These are phyloP conservation scores for Suhomyces pyralidae DNA, from an alignment of 805 yeast species.

Conservation along the genomic window DNA sequence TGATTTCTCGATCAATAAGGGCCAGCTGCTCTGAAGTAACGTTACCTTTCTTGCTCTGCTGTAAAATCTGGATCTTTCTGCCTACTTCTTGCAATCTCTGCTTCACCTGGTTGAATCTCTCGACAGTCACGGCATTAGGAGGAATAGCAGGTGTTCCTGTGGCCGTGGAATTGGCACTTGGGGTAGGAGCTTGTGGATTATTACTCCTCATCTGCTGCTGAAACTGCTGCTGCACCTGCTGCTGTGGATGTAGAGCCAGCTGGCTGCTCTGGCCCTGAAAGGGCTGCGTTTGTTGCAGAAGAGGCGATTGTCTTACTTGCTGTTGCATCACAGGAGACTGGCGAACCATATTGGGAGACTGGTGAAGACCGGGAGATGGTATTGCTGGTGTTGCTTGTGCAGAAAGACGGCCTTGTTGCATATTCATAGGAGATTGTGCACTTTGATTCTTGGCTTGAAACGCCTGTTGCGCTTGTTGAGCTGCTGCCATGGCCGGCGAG, in stretches of 20 bases:
- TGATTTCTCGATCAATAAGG: constrained; percentile 47
- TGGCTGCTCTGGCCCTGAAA: background rate
- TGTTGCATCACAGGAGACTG: constrained; percentile 5
- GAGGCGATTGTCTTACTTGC: constrained; percentile 10
- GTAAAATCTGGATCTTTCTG: constrained; percentile 48
- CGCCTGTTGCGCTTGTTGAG: constrained; percentile 1
- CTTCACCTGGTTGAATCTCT: constrained; percentile 43
- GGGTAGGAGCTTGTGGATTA: background rate
- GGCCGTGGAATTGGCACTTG: constrained; percentile 2
- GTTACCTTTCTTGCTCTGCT: constrained; percentile 43
- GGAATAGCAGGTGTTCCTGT: constrained; percentile 10
- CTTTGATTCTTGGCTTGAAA: constrained; percentile 5
- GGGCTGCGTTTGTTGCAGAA: constrained; percentile 1
- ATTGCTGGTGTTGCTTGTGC: constrained; percentile 10
- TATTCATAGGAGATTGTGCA: constrained; percentile 6
- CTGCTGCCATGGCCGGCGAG: background rate
- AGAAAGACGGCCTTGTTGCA: constrained; percentile 9
- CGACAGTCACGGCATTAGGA: constrained; percentile 29
- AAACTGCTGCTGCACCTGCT: constrained; percentile 7
- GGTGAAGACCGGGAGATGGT: constrained; percentile 9
- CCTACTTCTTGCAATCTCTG: constrained; percentile 48
- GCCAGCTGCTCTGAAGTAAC: constrained; percentile 45
- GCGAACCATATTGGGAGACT: constrained; percentile 9
- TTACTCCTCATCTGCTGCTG: constrained; percentile 5
- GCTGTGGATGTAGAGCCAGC: constrained; percentile 2